Evolutionary conservation across 768 basidiomycete species (phyloP), one percentile per base, ranked within the genome.

Genomic region (Holtermanniella nyarrowii): DNA sequence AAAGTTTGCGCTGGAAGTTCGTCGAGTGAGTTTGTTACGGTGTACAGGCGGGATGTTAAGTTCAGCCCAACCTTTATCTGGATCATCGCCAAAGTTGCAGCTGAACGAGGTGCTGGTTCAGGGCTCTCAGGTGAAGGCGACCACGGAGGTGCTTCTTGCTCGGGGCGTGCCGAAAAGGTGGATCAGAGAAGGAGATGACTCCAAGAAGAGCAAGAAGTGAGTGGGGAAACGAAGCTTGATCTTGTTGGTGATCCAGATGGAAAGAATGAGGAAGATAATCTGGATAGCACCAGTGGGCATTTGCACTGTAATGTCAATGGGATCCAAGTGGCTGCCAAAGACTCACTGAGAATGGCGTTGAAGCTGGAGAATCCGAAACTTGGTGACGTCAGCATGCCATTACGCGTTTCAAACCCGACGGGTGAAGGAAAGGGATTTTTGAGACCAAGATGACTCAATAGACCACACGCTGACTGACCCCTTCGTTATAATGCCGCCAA

Each of bases 121-220:
- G 63, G 90, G 90, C 1, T 85, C 85, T 55, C 88, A 93, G 61
- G 74, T 76, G 18, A 77, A 78, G 57, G 73, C 75, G 2, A 83
- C 88, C 11, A 74, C 77, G 10, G 83, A 85, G 3, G 78, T 87
- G 54, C 67, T 95, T 39, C 66, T 78, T 2, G 76, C 73, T 21
- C 80, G 78, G 57, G 87, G 89, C 0, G 78, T 91, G 26, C 86
- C 88, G 23, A 85, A 83, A 74, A 77, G 77, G 62, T 91, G 86
- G 85, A 83, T 91, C 47, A 79, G 80, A 63, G 72, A 76, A 1
- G 66, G 63, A 1, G 82, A 80, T 54, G 23, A 45, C 26, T 46
- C 59, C 25, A 50, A 57, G 27, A 54, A 55, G 49, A 16, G 31
- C 31, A 37, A 37, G 31, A 37, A 37, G 31, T 37, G n/a, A n/a